Evolutionary conservation across 2,329 filamentous ascomycete species (phyloP).

Genomic region (Diaporthe australafricana): DNA sequence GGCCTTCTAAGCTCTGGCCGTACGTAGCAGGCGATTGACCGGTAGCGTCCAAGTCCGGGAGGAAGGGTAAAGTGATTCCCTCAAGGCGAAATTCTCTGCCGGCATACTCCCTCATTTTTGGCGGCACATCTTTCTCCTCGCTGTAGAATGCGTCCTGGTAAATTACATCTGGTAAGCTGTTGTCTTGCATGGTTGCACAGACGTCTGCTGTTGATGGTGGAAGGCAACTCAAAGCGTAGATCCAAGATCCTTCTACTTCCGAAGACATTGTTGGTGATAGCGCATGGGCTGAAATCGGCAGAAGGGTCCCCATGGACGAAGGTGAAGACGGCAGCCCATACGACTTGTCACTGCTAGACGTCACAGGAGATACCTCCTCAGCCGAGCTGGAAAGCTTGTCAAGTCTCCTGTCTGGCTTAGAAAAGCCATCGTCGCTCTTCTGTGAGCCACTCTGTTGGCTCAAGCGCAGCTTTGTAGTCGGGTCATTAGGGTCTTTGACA

Average conservation of each 20-base stretch:
- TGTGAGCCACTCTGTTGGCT: conserved; percentile 74
- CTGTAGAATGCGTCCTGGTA: conserved; percentile 91
- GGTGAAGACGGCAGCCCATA: neutral
- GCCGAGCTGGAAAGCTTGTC: conserved; percentile 38
- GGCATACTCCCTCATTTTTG: conserved; percentile 83
- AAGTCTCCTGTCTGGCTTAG: conserved; percentile 52
- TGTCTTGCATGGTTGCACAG: conserved; percentile 65
- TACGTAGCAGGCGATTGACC: conserved; percentile 67
- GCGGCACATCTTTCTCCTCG: conserved; percentile 84
- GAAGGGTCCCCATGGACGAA: neutral
- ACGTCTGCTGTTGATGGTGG: conserved; percentile 58
- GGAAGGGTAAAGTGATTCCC: conserved; percentile 80
- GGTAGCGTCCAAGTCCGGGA: conserved; percentile 80
- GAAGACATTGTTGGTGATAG: neutral
- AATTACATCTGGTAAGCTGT: conserved; percentile 73
- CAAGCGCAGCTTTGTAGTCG: conserved; percentile 70
- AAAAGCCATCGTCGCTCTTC: conserved; percentile 53
- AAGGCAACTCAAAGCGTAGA: conserved; percentile 46
- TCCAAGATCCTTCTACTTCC: conserved; percentile 31
- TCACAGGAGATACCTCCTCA: conserved; percentile 27
- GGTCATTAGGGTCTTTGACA: conserved; percentile 80
- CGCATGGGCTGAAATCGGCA: neutral
- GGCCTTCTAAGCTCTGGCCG: conserved; percentile 60
- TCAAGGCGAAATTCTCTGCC: conserved; percentile 85
- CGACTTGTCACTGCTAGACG: neutral